Base-by-base conservation (phyloP, 208 protist species). In the Trypanosoma avium region DNA sequence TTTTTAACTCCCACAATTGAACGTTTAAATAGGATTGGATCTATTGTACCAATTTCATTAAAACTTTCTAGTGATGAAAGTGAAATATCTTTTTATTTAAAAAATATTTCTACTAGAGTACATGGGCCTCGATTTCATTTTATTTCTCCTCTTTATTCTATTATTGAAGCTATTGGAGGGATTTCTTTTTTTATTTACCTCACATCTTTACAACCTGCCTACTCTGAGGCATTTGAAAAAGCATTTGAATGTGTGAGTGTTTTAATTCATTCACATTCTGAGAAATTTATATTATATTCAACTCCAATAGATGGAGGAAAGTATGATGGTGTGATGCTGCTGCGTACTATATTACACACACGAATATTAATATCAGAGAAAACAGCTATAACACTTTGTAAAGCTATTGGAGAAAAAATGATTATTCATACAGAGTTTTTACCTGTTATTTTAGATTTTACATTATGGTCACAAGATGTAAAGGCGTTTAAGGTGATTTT, bases 401-500 rank as follows among this genome's bases (percentile, higher is more conserved):
- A 61, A 32, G 53, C 36, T 54, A 36, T 67, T 19, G 70, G 70
- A 27, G 2, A 60, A 42, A 32, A 43, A 4, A 35, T 61, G 26
- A 62, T 77, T 47, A 19, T 66, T 13, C 55, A 64, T 12, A 35
- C 40, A n/a, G 70, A 77, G 30, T 49, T 77, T 35, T 55, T 77
- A 50, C 43, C 56, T 17, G 46, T 77, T 69, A 21, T 77, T 6
- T 47, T 77, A 27, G 64, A 77, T 26, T 77, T 77, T 61, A 67
- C 70, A 55, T 40, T 71, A 32, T 77, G 70, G 70, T 59, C 70
- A 26, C 42, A 61, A 32, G 57, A 71, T 49, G n/a, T 26, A 13
- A 32, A 4, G 38, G 70, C 64, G 3, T 66, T 77, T 49, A n/a
- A 27, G 1, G 33, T 71, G n/a, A 56, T 77, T 26, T 26, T 70